These are phyloP conservation scores for Plenodomus biglobosus DNA, from an alignment of 2,329 filamentous ascomycete species.

Conservation along the genomic window DNA sequence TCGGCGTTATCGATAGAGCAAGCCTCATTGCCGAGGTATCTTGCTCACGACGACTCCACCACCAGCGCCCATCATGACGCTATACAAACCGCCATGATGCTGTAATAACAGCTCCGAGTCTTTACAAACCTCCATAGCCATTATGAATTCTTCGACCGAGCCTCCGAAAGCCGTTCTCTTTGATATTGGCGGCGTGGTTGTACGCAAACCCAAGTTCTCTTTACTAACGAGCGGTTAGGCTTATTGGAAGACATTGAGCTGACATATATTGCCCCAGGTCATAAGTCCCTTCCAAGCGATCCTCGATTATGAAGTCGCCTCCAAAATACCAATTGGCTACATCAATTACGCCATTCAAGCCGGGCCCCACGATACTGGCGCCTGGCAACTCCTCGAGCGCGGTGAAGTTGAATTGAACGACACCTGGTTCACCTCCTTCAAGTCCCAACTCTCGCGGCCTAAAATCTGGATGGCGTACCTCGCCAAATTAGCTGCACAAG, in stretches of 20 bases:
- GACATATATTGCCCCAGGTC: conserved; percentile 58
- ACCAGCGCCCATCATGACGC: conserved; percentile 18
- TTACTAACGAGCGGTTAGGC: background rate
- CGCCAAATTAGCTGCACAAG: conserved; percentile 21
- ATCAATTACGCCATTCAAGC: conserved; percentile 86
- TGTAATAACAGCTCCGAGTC: conserved; percentile 3
- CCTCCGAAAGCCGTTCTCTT: conserved; percentile 61
- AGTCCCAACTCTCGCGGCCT: conserved; percentile 67
- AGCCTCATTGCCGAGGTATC: conserved; percentile 28
- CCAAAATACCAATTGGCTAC: conserved; percentile 82
- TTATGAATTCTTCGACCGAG: conserved; percentile 12
- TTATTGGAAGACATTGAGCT: background rate
- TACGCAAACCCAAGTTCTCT: conserved; percentile 56
- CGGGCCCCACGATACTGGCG: conserved; percentile 69
- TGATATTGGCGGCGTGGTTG: conserved; percentile 95
- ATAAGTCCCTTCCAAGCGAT: conserved; percentile 91
- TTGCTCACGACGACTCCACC: conserved; percentile 12
- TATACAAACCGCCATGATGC: conserved; percentile 21
- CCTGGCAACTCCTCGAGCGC: conserved; percentile 86
- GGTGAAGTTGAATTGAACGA: conserved; percentile 76
- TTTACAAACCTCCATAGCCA: background rate
- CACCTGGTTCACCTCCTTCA: conserved; percentile 75
- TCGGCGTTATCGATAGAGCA: conserved; percentile 19
- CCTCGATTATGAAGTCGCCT: conserved; percentile 78
- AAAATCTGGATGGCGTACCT: conserved; percentile 68